Evolutionary conservation across 257 asterid genomes (phyloP).

Genomic region (Ehretia macrophylla): DNA sequence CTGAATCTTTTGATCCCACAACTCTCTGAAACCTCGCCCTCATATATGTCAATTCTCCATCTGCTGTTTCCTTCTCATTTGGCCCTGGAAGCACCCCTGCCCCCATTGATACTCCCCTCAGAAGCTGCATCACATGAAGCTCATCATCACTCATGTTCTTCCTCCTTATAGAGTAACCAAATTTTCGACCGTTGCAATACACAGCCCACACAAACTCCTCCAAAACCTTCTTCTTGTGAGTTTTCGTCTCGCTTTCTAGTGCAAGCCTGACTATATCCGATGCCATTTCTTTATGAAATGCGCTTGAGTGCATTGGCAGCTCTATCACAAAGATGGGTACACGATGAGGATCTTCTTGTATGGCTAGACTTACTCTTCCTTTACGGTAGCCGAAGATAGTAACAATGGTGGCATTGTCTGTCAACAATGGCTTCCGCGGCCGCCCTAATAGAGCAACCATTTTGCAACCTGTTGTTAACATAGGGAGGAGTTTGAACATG

Average conservation of each 20-base stretch:
- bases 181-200: slow-evolving; percentile 70
- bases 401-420: slow-evolving; percentile 71
- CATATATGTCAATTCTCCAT: slow-evolving; percentile 72
- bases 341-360: slow-evolving; percentile 87
- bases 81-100: slow-evolving; percentile 83
- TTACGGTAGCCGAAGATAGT: slow-evolving; percentile 78
- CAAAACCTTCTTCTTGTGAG: slow-evolving; percentile 54
- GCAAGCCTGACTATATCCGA: slow-evolving; percentile 69
- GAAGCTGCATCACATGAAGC: slow-evolving; percentile 58
- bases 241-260: slow-evolving; percentile 69
- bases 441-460: slow-evolving; percentile 74
- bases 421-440: slow-evolving; percentile 52
- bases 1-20: slow-evolving; percentile 77
- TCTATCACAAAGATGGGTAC: slow-evolving; percentile 76
- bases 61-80: slow-evolving; percentile 27
- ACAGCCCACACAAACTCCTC: slow-evolving; percentile 96
- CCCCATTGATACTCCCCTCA: slow-evolving; percentile 91
- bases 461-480: slow-evolving; percentile 89
- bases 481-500: slow-evolving; percentile 89
- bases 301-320: slow-evolving; percentile 61
- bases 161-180: slow-evolving; percentile 72
- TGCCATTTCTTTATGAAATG: slow-evolving; percentile 77
- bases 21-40: slow-evolving; percentile 81
- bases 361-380: slow-evolving; percentile 61
- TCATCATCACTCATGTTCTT: slow-evolving; percentile 74